Evolutionary conservation across 257 asterid species (phyloP).

Genomic region (Solanum tacnaense): DNA sequence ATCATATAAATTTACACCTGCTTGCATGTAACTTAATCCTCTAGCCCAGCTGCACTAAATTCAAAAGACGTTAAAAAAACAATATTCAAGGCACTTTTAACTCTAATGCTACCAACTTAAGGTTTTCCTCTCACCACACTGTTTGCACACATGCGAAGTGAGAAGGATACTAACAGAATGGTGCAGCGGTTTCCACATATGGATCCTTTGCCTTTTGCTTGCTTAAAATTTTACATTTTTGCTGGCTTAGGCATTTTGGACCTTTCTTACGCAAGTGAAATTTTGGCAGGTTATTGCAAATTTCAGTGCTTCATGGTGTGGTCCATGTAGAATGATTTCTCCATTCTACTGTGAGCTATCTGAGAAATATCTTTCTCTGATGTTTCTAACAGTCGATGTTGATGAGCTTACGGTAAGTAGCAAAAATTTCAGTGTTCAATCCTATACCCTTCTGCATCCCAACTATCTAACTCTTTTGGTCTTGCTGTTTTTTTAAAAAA

Average conservation of each 20-base stretch:
- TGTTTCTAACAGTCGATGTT: constrained; percentile 81
- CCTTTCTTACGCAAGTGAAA: not conserved
- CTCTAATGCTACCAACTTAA: not conserved
- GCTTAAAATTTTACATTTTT: not conserved
- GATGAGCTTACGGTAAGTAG: constrained; percentile 84
- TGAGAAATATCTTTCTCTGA: constrained; percentile 59
- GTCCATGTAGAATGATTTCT: constrained; percentile 88
- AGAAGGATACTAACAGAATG: not conserved
- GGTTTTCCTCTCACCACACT: not conserved
- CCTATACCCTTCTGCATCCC: not conserved
- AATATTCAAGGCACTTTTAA: not conserved
- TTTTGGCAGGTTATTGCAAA: constrained; percentile 56
- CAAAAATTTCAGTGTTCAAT: not conserved
- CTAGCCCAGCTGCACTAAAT: not conserved
- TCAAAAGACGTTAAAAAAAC: not conserved
- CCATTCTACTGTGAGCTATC: constrained; percentile 83
- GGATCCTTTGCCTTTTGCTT: not conserved
- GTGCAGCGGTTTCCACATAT: not conserved
- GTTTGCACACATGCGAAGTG: not conserved
- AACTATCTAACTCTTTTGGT: not conserved
- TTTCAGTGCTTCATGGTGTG: constrained; percentile 98
- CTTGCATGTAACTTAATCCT: not conserved
- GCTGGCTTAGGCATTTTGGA: not conserved
- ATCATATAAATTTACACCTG: not conserved
- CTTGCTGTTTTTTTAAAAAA: not conserved